A percentile compares a stretch with the other conserved stretches of the same genome.
Conservation (phyloP, 306 rosid species). For the Hippophae rhamnoides region DNA sequence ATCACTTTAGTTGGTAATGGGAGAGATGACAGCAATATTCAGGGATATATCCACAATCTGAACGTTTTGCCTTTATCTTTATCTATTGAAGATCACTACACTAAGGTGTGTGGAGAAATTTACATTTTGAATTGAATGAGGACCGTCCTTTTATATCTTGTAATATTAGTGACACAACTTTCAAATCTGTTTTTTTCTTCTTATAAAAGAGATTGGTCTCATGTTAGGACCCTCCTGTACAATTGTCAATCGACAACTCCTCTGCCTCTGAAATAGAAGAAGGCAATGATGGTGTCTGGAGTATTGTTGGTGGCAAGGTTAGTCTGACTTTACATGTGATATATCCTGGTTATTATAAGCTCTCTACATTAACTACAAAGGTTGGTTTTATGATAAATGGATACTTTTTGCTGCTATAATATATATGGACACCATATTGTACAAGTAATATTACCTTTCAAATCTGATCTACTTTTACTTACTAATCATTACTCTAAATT, state of each 20-base stretch:
- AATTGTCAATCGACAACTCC: constrained; percentile 70
- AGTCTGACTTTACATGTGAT: constrained; percentile 21
- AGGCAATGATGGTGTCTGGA: constrained; percentile 72
- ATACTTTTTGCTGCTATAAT: too few relatives aligned
- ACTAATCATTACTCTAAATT: constrained; percentile 1
- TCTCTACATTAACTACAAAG: too few relatives aligned
- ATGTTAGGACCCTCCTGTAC: constrained; percentile 67
- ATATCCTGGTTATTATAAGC: constrained; percentile 7
- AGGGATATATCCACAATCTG: constrained; percentile 60
- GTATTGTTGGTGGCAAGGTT: constrained; percentile 95
- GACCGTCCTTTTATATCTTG: constrained; percentile 1
- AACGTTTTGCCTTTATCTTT: constrained; percentile 34
- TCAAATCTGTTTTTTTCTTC: constrained; percentile 4
- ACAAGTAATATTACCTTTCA: too few relatives aligned
- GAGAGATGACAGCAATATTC: constrained; percentile 35
- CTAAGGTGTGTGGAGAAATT: constrained; percentile 37
- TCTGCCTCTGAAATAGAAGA: constrained; percentile 74
- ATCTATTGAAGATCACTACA: constrained; percentile 36
- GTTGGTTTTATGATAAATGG: too few relatives aligned
- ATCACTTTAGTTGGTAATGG: constrained; percentile 48
- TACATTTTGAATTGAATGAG: constrained; percentile 13
- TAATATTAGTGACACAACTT: constrained; percentile 6
- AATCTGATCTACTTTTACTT: constrained; percentile 2
- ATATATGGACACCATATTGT: too few relatives aligned
- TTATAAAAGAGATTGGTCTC: constrained; percentile 18